Evolutionary conservation across 768 basidiomycete genomes (phyloP), one percentile per base, ranked within the genome.

Genomic region (Daedaleopsis nitida): DNA sequence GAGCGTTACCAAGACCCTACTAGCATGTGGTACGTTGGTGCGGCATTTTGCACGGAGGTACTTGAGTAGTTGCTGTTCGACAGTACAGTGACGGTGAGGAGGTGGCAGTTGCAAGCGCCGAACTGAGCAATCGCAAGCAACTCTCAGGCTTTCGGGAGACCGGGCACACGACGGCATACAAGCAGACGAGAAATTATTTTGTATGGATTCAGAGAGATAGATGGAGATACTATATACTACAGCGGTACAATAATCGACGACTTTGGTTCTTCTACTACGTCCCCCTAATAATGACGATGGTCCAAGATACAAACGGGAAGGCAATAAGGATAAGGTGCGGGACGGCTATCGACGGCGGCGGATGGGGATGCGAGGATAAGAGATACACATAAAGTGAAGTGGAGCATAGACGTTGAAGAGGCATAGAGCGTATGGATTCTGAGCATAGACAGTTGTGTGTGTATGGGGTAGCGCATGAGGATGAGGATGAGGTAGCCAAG

Each of bases 321-420:
- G 24, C 35, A 57, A 62, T 62, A 62, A 62, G 51, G 60, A 57
- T 62, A 60, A 34, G 55, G 44, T 37, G 54, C 59, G 55, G 51
- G 32, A 24, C 39, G 55, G 44, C n/a, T 34, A 21, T 6, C 35
- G 51, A 50, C 44, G 55, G 43, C 34, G 55, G 9, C 7, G 10
- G 21, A 49, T 49, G 23, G 13, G 23, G 21, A 24, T 21, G 24
- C 13, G 14, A 21, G 47, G 23, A 23, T 10, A 5, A 27, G 11
- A 49, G 21, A 24, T 17, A 6, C 1, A 19, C 19, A 47, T 13
- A 23, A 4, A 19, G 19, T n/a, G 12, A 3, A n/a, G 45, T 10
- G 11, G 45, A 23, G 45, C 45, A 47, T 47, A 47, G 45, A 47
- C 3, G 45, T n/a, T n/a, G 45, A 23, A n/a, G n/a, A 47, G 45